Conservation (phyloP, 306 rosid species). For the Lablab purpureus region DNA sequence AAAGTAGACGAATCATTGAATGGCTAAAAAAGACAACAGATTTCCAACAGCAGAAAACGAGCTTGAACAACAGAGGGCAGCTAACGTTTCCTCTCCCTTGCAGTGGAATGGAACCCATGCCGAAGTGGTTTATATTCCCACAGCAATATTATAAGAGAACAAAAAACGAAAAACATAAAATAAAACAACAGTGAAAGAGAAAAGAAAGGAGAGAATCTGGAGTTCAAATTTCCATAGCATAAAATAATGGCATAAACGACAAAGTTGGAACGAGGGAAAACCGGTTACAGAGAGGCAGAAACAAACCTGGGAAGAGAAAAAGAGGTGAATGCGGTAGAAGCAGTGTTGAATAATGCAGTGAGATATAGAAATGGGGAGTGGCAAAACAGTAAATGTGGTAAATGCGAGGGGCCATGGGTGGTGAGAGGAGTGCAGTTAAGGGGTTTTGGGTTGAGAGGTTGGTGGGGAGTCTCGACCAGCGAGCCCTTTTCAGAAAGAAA, state of each 20-base stretch:
- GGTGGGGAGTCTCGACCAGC: constrained; percentile 47
- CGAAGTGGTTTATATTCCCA: constrained; percentile 34
- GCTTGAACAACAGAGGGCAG: constrained; percentile 28
- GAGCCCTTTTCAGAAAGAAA: constrained; percentile 33
- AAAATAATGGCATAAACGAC: constrained; percentile 54
- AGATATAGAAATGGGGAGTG: constrained; percentile 43
- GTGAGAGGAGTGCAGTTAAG: constrained; percentile 30
- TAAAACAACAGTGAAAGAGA: neutral
- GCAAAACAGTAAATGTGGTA: constrained; percentile 63
- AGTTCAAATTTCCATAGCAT: constrained; percentile 44
- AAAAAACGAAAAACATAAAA: neutral
- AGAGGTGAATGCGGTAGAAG: neutral
- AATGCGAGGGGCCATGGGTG: constrained; percentile 56
- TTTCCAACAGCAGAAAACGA: constrained; percentile 43
- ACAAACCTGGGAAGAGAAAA: constrained; percentile 45
- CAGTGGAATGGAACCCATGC: constrained; percentile 35
- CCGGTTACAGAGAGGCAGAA: neutral
- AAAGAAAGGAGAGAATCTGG: constrained; percentile 55
- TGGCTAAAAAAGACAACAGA: neutral
- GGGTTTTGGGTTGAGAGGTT: neutral
- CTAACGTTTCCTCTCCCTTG: constrained; percentile 23
- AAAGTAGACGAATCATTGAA: neutral
- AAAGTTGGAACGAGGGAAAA: constrained; percentile 36
- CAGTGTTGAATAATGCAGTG: constrained; percentile 49
- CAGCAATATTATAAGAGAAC: constrained; percentile 13